Evolutionary conservation across 2,329 filamentous ascomycete species (phyloP).

Genomic region (Xylariales sp.): DNA sequence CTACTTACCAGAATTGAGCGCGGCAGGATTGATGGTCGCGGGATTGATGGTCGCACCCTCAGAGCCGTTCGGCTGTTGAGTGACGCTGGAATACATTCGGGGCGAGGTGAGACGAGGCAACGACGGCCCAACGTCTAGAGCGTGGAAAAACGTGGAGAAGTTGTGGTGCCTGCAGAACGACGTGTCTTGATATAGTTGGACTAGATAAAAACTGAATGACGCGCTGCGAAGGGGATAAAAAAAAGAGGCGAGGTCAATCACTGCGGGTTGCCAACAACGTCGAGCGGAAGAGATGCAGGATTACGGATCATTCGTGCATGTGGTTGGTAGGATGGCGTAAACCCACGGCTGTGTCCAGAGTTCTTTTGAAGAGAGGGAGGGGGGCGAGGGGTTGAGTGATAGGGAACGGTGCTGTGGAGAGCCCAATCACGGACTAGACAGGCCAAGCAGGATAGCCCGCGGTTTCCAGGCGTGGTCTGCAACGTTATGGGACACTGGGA

Average conservation of each 20-base stretch:
- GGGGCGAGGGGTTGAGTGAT: conserved; percentile 6
- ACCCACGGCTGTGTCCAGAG: conserved; percentile 20
- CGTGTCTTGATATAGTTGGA: conserved; percentile 61
- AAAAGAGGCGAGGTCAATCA: conserved; percentile 23
- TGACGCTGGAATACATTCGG: conserved; percentile 47
- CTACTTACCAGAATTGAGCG: conserved; percentile 56
- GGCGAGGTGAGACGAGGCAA: conserved; percentile 32
- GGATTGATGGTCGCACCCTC: conserved; percentile 89
- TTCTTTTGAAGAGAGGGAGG: not conserved
- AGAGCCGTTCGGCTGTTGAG: conserved; percentile 69
- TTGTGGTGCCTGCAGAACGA: conserved; percentile 46
- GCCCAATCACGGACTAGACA: too few relatives aligned
- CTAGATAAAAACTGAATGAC: conserved; percentile 31
- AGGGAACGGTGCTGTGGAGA: too few relatives aligned
- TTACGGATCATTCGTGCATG: conserved; percentile 44
- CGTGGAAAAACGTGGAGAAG: conserved; percentile 30
- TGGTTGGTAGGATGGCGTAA: conserved; percentile 40
- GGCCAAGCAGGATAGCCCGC: conserved; percentile 1
- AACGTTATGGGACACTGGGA: conserved; percentile 1
- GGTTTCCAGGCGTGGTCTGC: too few relatives aligned
- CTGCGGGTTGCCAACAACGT: conserved; percentile 10
- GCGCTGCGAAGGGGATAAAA: conserved; percentile 28
- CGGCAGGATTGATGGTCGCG: conserved; percentile 69
- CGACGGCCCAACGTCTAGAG: conserved; percentile 6
- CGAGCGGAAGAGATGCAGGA: conserved; percentile 36